Evolutionary conservation across 75 land plant species (phyloP).

Genomic region (Ceratopteris richardii): DNA sequence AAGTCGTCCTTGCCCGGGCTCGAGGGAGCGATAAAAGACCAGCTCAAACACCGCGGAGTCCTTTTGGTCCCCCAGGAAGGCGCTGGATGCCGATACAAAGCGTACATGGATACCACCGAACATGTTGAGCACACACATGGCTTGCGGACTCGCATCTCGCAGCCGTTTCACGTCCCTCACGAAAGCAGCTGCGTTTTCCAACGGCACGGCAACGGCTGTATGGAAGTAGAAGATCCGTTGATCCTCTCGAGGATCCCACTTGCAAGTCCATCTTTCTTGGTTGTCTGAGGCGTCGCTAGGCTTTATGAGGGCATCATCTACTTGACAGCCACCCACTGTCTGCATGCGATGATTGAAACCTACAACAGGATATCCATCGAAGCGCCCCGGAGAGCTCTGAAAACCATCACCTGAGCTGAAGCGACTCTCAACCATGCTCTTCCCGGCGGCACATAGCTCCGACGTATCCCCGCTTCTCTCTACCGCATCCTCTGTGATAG

Average conservation of each 20-base stretch:
- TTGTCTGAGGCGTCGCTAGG: not conserved
- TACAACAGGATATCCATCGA: slow-evolving; percentile 28
- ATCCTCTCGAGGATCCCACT: slow-evolving; percentile 14
- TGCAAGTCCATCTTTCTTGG: slow-evolving; percentile 8
- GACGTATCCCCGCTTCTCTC: slow-evolving; percentile 6
- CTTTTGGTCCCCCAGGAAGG: slow-evolving; percentile 18
- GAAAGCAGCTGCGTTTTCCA: slow-evolving; percentile 4
- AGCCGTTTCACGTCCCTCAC: slow-evolving; percentile 23
- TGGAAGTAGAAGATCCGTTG: slow-evolving; percentile 6
- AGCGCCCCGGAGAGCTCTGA: slow-evolving; percentile 12
- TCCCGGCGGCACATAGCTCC: slow-evolving; percentile 13
- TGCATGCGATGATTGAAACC: slow-evolving; percentile 27
- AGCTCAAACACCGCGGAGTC: slow-evolving; percentile 23
- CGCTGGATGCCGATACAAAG: slow-evolving; percentile 9
- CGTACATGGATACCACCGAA: slow-evolving; percentile 11
- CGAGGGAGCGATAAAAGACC: slow-evolving; percentile 11
- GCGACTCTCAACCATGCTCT: not conserved
- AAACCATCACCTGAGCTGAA: slow-evolving; percentile 13
- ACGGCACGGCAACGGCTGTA: slow-evolving; percentile 13
- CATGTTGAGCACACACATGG: slow-evolving; percentile 11
- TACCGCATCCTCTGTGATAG: slow-evolving; percentile 22
- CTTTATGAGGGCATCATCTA: not conserved
- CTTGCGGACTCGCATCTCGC: not conserved
- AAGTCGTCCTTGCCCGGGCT: slow-evolving; percentile 8
- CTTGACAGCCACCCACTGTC: slow-evolving; percentile 21